Base-by-base conservation (phyloP, 2,329 filamentous ascomycete species). In the Trichophyton simii region DNA sequence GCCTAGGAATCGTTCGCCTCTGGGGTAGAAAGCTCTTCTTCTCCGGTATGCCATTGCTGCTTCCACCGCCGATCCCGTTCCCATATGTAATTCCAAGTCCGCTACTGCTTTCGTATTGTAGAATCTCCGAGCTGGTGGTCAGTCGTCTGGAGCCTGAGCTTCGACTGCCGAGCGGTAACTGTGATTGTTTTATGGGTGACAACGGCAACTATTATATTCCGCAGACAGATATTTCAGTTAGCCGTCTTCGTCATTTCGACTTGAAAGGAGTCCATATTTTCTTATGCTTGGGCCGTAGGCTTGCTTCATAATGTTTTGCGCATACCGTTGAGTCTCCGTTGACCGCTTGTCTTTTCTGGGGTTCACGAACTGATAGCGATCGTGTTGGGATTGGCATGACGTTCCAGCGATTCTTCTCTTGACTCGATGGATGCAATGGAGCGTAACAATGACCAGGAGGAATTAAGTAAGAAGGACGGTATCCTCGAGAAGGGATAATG, bases 341-440 rank as follows among this genome's bases (percentile, higher is more conserved):
- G 34, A 58, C 55, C 34, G 55, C 34, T 58, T 41, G 55, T 58
- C 28, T 41, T 28, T 15, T 58, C 28, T 57, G 69, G 48, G 71
- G 69, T 38, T 73, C 72, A 42, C 72, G 71, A 54, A 72, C 65
- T 20, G 72, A 73, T 58, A 66, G 61, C 13, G 72, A 72, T 25
- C 73, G 72, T 36, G 72, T 75, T 18, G 73, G 73, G 48, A 75
- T 74, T 54, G 73, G 72, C 73, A 76, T 75, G 38, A 59, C 42
- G 31, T 42, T 36, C n/a, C 22, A 13, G 34, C 9, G 9, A 13
- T 31, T 31, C 22, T 54, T 54, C 13, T 25, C 13, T 15, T 54
- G 28, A 6, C 9, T 54, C 50, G 22, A 25, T n/a, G 22, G 22
- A 34, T 34, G 8, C 8, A 31, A 54, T 8, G 31, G 50, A 15